Evolutionary conservation across 2,329 filamentous ascomycete species (phyloP), one percentile per base, ranked within the genome.

Genomic region (Plectosphaerella cucumerina): DNA sequence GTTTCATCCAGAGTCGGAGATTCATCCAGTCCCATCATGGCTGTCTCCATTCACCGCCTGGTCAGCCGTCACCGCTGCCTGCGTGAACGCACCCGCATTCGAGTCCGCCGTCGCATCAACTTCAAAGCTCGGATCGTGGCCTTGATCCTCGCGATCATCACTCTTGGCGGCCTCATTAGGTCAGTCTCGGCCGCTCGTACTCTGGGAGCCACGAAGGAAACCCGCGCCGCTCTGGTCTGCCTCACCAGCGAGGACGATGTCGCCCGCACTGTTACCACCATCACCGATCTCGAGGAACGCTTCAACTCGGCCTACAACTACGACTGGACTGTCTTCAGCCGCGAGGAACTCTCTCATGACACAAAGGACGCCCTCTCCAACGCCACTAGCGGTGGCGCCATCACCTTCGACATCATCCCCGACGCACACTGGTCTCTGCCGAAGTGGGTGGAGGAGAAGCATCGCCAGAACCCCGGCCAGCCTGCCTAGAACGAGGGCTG

Each of bases 301-400:
- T 95, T 89, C 85, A 95, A 95, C 63, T 72, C 74, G 62, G 90
- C 89, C 57, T 87, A 90, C 73, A 87, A 87, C 61, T 95, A 95
- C 63, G 87, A 90, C 43, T 95, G 90, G 87, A 86, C 89, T 41
- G 93, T 95, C 71, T 90, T 94, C 77, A 94, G 92, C 68, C 84
- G 90, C 60, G 81, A 86, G 48, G 84, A 85, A 4, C 91, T 95
- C 64, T 85, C 84, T 4, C 82, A 89, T 9, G 82, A 87, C 53
- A 95, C 95, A 74, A 92, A 89, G 64, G 71, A 72, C 34, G 72
- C 74, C 52, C 90, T 87, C 0, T 75, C 78, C 47, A 86, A 83
- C 44, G 80, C 82, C 35, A 93, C 89, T 2, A 82, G 82, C 50
- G 26, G 26, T 11, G 87, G 88, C 2, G 80, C 84, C 58, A 86